A percentile compares a stretch with the other conserved stretches of the same genome.
Evolutionary conservation across 306 rosid genomes (phyloP).

Genomic region (Sindora glabra): DNA sequence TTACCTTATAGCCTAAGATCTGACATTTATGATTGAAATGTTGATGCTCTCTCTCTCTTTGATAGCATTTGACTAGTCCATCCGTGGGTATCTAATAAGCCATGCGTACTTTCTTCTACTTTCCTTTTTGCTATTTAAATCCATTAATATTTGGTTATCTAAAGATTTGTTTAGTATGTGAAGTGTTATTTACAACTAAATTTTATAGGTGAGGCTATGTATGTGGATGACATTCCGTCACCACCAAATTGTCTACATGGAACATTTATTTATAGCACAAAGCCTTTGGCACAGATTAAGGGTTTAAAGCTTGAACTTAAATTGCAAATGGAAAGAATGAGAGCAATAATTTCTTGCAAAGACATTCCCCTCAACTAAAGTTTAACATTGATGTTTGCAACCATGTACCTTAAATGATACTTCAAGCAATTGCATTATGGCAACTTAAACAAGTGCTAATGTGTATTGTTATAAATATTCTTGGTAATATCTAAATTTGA

Average conservation of each 20-base stretch:
- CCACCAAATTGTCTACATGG: conserved; percentile 74
- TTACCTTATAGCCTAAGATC: background rate
- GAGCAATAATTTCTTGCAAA: conserved; percentile 45
- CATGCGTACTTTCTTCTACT: background rate
- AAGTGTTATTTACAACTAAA: background rate
- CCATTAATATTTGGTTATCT: background rate
- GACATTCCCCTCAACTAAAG: no score
- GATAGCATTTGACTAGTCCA: background rate
- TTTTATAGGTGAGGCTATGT: conserved; percentile 81
- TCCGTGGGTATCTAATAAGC: no score
- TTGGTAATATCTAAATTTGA: no score
- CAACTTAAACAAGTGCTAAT: no score
- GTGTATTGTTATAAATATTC: no score
- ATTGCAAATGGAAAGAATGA: conserved; percentile 41
- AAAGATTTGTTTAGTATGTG: background rate
- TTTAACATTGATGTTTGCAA: no score
- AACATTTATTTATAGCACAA: conserved; percentile 61
- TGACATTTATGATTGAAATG: background rate
- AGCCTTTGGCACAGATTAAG: conserved; percentile 68
- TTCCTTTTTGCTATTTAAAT: background rate
- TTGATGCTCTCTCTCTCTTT: background rate
- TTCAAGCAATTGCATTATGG: no score
- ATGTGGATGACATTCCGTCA: conserved; percentile 90
- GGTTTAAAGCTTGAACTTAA: conserved; percentile 39
- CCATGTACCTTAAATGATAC: no score